Conservation (phyloP, 2,329 filamentous ascomycete species). For the Xylariaceae sp. region DNA sequence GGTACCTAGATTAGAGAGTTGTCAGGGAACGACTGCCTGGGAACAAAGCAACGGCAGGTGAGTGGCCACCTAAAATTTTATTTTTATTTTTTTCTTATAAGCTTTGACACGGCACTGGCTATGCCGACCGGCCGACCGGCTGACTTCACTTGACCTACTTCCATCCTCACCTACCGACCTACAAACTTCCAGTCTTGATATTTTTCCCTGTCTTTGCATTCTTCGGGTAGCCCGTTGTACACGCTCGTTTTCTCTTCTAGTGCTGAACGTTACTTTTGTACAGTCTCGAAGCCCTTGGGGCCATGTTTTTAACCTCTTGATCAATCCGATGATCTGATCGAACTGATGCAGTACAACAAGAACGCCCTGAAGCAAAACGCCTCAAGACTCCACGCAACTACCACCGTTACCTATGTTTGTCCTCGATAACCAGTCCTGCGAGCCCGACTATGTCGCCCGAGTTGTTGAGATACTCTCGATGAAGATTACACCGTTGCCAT, state of each 20-base stretch:
- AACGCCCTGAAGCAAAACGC: constrained; percentile 18
- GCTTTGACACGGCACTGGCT: neutral
- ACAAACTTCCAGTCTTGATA: neutral
- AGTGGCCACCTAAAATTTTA: constrained; percentile 13
- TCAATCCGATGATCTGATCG: constrained; percentile 26
- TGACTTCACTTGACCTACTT: constrained; percentile 13
- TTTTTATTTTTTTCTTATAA: constrained; percentile 7
- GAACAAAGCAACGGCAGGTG: neutral
- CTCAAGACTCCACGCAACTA: constrained; percentile 13
- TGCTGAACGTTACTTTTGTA: constrained; percentile 1
- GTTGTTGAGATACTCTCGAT: constrained; percentile 29
- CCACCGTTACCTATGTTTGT: constrained; percentile 28
- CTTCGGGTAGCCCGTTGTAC: constrained; percentile 11
- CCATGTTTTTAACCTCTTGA: constrained; percentile 16
- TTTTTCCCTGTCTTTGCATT: neutral
- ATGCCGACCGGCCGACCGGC: constrained; percentile 20
- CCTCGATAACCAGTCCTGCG: constrained; percentile 19
- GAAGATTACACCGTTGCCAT: constrained; percentile 26
- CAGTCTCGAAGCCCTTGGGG: constrained; percentile 8
- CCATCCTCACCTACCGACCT: neutral
- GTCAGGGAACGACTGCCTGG: too few species aligned
- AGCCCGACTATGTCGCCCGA: constrained; percentile 36
- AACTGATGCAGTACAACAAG: constrained; percentile 19
- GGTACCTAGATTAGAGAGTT: too few species aligned
- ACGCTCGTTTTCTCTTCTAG: constrained; percentile 12